Evolutionary conservation across 139 green algal genomes (phyloP), one percentile per base, ranked within the genome.

Genomic region (Gonium pectorale): DNA sequence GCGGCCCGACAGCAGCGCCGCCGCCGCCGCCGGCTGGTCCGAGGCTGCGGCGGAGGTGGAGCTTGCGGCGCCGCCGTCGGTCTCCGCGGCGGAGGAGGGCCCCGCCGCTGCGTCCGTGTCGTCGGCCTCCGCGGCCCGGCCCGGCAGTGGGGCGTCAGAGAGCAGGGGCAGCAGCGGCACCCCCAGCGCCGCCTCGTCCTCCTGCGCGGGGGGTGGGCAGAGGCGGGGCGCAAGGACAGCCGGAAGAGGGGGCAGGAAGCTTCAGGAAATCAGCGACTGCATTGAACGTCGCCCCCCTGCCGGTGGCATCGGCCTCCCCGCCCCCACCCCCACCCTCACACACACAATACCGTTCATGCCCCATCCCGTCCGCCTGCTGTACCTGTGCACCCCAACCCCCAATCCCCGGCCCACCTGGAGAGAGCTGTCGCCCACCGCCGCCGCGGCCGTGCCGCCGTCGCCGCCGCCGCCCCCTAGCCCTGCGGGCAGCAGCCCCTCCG

Each of bases 151-250:
- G 59, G 72, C 5, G 59, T 83, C 59, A 1, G 75, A 33, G 2
- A 83, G 59, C 59, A 83, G 75, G 41, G 75, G 75, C 75, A 83
- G 43, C 56, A 83, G 56, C 38, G 75, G 75, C n/a, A 72, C 75
- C 3, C 75, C 75, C 59, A 83, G 60, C 2, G 75, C 75, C 75
- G 60, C 60, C 75, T 83, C 75, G 5, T 72, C 59, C 38, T 72
- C 59, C 75, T 83, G 71, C 22, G 33, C 31, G 70, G 46, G 13
- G 3, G 24, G 31, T 52, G 44, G 46, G 46, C 2, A 15, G 33
- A 19, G 8, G 6, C 7, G 27, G 27, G 22, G 2, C n/a, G n/a
- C 33, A 46, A 51, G 26, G 31, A 46, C 35, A 46, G 35, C 35
- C 64, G 26, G 26, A 49, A 29, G n/a, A n/a, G n/a, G n/a, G n/a